Conservation (phyloP, 2,329 filamentous ascomycete genomes). For the Alternaria arbusti region DNA sequence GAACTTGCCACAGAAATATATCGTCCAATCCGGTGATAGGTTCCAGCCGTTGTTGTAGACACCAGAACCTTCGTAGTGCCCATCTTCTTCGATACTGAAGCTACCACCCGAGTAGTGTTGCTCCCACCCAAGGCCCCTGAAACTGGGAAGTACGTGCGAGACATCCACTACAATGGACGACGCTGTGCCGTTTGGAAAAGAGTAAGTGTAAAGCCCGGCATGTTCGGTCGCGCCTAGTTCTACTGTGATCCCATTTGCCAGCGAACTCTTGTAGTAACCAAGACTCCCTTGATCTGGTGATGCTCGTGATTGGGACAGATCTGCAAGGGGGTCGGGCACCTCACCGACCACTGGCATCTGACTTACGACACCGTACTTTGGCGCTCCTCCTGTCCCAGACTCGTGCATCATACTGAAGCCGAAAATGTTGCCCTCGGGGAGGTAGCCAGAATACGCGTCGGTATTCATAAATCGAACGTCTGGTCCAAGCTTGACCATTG, state of each 20-base stretch:
- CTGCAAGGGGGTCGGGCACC: constrained; percentile 59
- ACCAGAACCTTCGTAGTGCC: constrained; percentile 65
- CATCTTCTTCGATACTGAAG: constrained; percentile 59
- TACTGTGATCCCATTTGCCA: constrained; percentile 62
- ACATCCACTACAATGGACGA: constrained; percentile 66
- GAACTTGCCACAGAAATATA: constrained; percentile 70
- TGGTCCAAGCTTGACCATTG: constrained; percentile 46
- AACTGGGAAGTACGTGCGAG: constrained; percentile 68
- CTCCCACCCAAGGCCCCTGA: constrained; percentile 64
- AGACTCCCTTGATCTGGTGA: constrained; percentile 61
- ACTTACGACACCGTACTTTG: constrained; percentile 45
- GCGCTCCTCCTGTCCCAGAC: constrained; percentile 44
- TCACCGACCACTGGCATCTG: constrained; percentile 43
- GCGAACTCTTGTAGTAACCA: constrained; percentile 66
- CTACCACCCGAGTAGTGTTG: constrained; percentile 68
- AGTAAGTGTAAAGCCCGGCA: constrained; percentile 66
- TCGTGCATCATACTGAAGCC: constrained; percentile 48
- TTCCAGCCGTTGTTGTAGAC: constrained; percentile 74
- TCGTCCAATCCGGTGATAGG: constrained; percentile 64
- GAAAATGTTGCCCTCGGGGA: constrained; percentile 38
- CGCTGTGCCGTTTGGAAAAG: constrained; percentile 55
- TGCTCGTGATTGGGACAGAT: constrained; percentile 61
- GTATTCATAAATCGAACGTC: constrained; percentile 38
- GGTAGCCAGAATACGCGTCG: constrained; percentile 47
- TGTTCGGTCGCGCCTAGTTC: constrained; percentile 65